Conservation (phyloP, 768 basidiomycete species). For the Tubosaeta brunneosetosa region DNA sequence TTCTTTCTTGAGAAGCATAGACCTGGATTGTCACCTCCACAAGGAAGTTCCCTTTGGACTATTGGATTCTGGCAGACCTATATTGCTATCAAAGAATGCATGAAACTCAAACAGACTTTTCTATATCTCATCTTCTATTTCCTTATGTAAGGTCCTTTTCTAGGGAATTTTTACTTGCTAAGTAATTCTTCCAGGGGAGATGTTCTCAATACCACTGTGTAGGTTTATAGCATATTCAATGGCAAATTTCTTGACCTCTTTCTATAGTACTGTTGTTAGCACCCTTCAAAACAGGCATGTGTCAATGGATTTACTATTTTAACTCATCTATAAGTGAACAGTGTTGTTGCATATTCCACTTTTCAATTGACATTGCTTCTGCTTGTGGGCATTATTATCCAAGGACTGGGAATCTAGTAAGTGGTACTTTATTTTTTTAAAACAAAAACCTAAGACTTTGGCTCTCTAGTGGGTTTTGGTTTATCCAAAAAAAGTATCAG, state of each 20-base stretch:
- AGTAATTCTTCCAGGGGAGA: slow-evolving; percentile 49
- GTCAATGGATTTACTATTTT: neutral
- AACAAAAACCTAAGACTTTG: neutral
- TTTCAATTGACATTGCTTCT: slow-evolving; percentile 63
- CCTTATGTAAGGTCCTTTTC: slow-evolving; percentile 49
- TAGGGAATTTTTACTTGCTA: neutral
- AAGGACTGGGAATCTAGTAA: slow-evolving; percentile 67
- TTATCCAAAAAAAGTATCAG: slow-evolving; percentile 59
- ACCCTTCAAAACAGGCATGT: slow-evolving; percentile 66
- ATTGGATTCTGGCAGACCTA: slow-evolving; percentile 68
- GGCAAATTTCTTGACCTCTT: slow-evolving; percentile 1
- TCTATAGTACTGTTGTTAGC: slow-evolving; percentile 57
- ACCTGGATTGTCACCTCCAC: slow-evolving; percentile 58
- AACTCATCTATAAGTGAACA: slow-evolving; percentile 22
- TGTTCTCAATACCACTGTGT: slow-evolving; percentile 73
- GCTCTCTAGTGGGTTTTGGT: slow-evolving; percentile 52
- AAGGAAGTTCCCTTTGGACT: slow-evolving; percentile 50
- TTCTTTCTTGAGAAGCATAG: slow-evolving; percentile 64
- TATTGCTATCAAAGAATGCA: slow-evolving; percentile 57
- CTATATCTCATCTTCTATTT: slow-evolving; percentile 73
- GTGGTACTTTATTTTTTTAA: slow-evolving; percentile 11
- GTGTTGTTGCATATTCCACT: slow-evolving; percentile 68
- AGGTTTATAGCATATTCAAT: slow-evolving; percentile 16
- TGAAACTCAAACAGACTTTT: slow-evolving; percentile 68
- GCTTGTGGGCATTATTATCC: slow-evolving; percentile 60